Evolutionary conservation across 2,329 filamentous ascomycete species (phyloP).

Genomic region (Monosporascus sp.): DNA sequence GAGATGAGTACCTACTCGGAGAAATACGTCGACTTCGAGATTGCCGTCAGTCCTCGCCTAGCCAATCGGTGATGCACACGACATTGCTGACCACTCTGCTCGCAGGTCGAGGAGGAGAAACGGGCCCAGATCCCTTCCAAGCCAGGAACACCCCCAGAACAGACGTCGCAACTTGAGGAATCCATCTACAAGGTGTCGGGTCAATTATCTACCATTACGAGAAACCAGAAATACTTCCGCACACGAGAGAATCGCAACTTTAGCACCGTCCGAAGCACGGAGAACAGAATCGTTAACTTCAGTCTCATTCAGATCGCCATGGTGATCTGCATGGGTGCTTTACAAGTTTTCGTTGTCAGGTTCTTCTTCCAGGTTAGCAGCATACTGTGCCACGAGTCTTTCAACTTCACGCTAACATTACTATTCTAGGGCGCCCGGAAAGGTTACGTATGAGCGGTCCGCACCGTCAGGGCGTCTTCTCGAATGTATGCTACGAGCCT

Average conservation of each 20-base stretch:
- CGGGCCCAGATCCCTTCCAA: constrained; percentile 80
- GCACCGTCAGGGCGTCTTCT: constrained; percentile 10
- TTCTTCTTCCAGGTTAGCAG: constrained; percentile 90
- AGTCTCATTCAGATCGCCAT: constrained; percentile 87
- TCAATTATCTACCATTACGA: constrained; percentile 86
- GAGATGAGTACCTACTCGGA: constrained; percentile 97
- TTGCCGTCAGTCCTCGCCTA: constrained; percentile 59
- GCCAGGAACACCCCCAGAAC: constrained; percentile 81
- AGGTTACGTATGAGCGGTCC: constrained; percentile 56
- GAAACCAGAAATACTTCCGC: constrained; percentile 99
- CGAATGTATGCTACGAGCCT: constrained; percentile 18
- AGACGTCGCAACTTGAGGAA: constrained; percentile 84
- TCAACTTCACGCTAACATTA: constrained; percentile 13
- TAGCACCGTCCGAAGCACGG: constrained; percentile 93
- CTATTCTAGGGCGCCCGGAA: constrained; percentile 55
- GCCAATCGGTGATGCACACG: constrained; percentile 7
- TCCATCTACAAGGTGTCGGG: constrained; percentile 92
- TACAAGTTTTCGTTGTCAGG: constrained; percentile 94
- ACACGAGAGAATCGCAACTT: constrained; percentile 99
- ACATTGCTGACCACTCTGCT: constrained; percentile 7
- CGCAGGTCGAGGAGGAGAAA: constrained; percentile 82
- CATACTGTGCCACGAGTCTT: background rate
- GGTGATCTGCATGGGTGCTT: constrained; percentile 89
- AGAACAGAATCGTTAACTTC: constrained; percentile 95
- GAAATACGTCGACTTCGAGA: constrained; percentile 97